Evolutionary conservation across 2,329 filamentous ascomycete species (phyloP), one percentile per base, ranked within the genome.

Genomic region (Paracorniculantispora psalliotae): DNA sequence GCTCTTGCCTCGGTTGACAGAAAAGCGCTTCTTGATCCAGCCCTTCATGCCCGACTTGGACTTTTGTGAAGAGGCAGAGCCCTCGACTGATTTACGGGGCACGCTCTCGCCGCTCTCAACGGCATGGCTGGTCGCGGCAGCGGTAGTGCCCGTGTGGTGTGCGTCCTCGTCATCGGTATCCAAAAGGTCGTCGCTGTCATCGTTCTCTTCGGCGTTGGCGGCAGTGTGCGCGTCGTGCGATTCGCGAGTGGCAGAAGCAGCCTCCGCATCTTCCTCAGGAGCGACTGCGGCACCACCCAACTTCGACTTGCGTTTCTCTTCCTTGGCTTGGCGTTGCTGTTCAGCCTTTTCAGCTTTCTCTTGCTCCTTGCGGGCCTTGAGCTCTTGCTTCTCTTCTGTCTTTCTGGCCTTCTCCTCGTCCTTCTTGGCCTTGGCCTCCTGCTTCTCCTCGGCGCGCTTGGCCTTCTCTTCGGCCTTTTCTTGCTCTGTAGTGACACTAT

Each of bases 1-100:
- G 12, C 76, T 74, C 59, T 76, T 78, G 9, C 75, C 70, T 5
- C 73, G 72, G 0, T 75, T 30, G 47, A 46, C 39, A 15, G 55
- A 77, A 61, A 85, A 80, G 6, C 77, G 79, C 25, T 77, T 79
- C 67, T 80, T 84, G 57, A 85, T 73, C 82, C 82, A 85, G 41
- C 74, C 76, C 63, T 77, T 83, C 46, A 82, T 77, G 61, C 76
- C 77, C 52, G 72, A 70, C 3, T 68, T 72, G 17, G 72, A 71
- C 25, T 49, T 57, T 48, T 57, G 43, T 15, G 59, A 58, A 5
- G 72, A 74, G 6, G 66, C 66, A 3, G 67, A 60, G 15, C 48
- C 61, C 33, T 66, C 62, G 7, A 59, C 46, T 12, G 63, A 59
- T 33, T 44, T 57, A 10, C 54, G 54, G 17, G 41, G 39, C 4